Evolutionary conservation across 1,284 basidiomycete genomes (phyloP).

Genomic region (Phenoliferia sp.): DNA sequence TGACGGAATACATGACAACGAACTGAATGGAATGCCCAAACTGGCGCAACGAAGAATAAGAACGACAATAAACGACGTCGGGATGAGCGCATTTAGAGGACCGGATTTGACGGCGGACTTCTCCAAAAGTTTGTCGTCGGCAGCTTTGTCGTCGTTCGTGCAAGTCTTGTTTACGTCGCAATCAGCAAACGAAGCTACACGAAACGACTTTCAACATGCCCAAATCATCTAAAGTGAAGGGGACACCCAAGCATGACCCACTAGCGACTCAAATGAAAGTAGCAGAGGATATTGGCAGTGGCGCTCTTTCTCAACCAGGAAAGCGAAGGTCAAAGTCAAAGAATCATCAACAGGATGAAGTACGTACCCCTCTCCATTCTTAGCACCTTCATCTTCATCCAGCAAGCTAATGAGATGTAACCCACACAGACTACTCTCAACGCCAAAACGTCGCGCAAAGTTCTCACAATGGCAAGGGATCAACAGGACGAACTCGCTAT

Average conservation of each 20-base stretch:
- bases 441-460: constrained; percentile 78
- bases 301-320: constrained; percentile 30
- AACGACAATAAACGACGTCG: too few relatives aligned
- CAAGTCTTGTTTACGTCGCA: too few relatives aligned
- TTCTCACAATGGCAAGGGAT: constrained; percentile 84
- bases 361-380: constrained; percentile 1
- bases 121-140: too few relatives aligned
- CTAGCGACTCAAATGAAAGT: constrained; percentile 31
- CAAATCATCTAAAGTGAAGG: constrained; percentile 5
- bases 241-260: constrained; percentile 29
- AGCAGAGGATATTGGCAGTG: constrained; percentile 27
- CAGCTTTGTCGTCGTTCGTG: too few relatives aligned
- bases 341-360: constrained; percentile 29
- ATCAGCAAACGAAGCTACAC: too few relatives aligned
- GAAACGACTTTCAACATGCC: constrained; percentile 11
- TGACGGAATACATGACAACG: not conserved
- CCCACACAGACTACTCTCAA: constrained; percentile 68
- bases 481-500: constrained; percentile 76
- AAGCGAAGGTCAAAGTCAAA: constrained; percentile 28
- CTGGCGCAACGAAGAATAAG: too few relatives aligned
- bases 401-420: not conserved
- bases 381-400: too few relatives aligned
- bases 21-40: too few relatives aligned
- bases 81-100: too few relatives aligned
- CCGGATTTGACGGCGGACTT: not conserved